phyloP scores from a whole-genome alignment of 768 basidiomycete species.

The Panaeolus papilionaceus region DNA sequence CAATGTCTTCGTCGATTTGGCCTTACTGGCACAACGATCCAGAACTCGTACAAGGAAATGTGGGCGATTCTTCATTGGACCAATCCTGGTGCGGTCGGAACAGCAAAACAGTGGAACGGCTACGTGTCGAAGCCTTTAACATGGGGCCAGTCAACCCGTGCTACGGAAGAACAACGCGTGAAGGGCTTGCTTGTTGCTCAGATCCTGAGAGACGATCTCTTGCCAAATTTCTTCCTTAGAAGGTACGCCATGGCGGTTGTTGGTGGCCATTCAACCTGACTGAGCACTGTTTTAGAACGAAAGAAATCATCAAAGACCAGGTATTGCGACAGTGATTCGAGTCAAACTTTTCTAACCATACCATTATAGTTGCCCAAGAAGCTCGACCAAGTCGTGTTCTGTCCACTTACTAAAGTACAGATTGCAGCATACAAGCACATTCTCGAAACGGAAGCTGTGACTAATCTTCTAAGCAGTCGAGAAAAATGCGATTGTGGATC shows the following conservation, averaged over 20 bases:
- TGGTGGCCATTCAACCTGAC: background rate
- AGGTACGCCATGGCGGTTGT: conserved; percentile 47
- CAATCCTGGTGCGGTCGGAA: conserved; percentile 82
- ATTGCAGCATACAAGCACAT: conserved; percentile 76
- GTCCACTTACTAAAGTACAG: conserved; percentile 80
- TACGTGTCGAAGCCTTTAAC: conserved; percentile 74
- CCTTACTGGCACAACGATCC: conserved; percentile 80
- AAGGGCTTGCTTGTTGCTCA: conserved; percentile 64
- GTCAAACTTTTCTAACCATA: conserved; percentile 12
- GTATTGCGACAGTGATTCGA: conserved; percentile 34
- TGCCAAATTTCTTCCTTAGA: conserved; percentile 86
- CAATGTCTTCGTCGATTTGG: conserved; percentile 76
- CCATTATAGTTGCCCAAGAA: conserved; percentile 80
- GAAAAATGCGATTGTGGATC: conserved; percentile 78
- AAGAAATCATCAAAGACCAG: conserved; percentile 76
- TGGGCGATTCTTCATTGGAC: conserved; percentile 95
- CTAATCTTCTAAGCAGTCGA: conserved; percentile 75
- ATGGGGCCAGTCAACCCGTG: conserved; percentile 67
- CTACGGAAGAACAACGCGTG: conserved; percentile 66
- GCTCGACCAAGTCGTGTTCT: conserved; percentile 91
- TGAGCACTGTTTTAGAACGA: conserved; percentile 56
- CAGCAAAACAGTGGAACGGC: conserved; percentile 75
- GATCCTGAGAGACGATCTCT: conserved; percentile 65
- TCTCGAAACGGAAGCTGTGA: conserved; percentile 66
- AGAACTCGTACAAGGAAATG: conserved; percentile 90